Conservation (phyloP, 768 basidiomycete genomes). For the Leccinum aurantiacum region DNA sequence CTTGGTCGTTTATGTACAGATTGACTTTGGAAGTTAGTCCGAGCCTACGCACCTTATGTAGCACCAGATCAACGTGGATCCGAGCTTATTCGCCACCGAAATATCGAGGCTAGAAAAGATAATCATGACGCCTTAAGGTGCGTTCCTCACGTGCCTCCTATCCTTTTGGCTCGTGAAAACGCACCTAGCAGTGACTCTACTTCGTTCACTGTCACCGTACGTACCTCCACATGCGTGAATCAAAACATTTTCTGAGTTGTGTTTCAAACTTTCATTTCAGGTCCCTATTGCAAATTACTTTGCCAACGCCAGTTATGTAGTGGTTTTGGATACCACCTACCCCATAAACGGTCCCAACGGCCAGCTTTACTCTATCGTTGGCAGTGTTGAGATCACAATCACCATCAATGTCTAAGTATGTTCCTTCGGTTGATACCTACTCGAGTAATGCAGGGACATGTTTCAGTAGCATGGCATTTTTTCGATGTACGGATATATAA, state of each 20-base stretch:
- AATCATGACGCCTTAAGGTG: too few species aligned
- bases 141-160: constrained; percentile 26
- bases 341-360: constrained; percentile 16
- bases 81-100: too few species aligned
- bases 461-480: too few species aligned
- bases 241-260: constrained; percentile 3
- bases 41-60: too few species aligned
- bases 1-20: too few species aligned
- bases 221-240: background rate
- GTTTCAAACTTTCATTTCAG: constrained; percentile 9
- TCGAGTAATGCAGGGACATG: background rate
- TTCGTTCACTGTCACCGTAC: background rate
- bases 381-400: constrained; percentile 22
- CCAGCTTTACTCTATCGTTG: background rate
- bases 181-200: background rate
- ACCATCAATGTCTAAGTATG: constrained; percentile 17
- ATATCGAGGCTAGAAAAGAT: too few species aligned
- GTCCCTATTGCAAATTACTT: constrained; percentile 25
- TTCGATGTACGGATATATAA: too few species aligned
- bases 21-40: too few species aligned
- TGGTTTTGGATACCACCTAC: constrained; percentile 27
- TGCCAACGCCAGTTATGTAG: constrained; percentile 9
- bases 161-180: constrained; percentile 17
- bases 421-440: background rate
- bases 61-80: too few species aligned